Evolutionary conservation across 129 eudicot genomes (phyloP), one percentile per base, ranked within the genome.

Genomic region (Dittrichia graveolens): DNA sequence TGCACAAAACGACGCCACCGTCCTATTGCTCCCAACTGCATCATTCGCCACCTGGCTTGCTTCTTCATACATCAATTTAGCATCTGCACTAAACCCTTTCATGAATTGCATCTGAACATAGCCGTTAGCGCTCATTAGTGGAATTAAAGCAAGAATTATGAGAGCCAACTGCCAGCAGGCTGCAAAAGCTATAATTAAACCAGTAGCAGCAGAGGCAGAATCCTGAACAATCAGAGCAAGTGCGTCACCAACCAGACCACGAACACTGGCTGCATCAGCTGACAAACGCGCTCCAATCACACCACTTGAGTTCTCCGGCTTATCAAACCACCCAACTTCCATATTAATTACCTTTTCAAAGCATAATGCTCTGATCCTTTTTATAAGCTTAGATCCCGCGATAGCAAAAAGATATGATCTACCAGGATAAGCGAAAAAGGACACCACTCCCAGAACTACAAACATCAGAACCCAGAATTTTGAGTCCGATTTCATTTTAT

Each of bases 321-420:
- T 83, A 75, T 92, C 98, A 49, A 89, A 92, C 98, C 98, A 92
- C 31, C 88, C 84, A 5, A 92, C 86, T 64, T 92, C 98, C 96
- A 92, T 92, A 49, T 60, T 63, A n/a, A 85, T 83, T 58, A 89
- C 90, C 65, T 83, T 92, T 66, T 87, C 84, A 68, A 92, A 92
- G 73, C 96, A 87, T 83, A 87, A 75, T 6, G 80, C 43, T 83
- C 96, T 83, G 18, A 92, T 80, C 67, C 98, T 69, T 80, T 45
- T 71, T 16, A 89, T 85, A 65, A 89, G 77, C 76, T 71, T 92
- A 46, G 88, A 72, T 9, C 98, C 98, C 5, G 98, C 98, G 62
- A 92, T 72, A 7, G 90, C 72, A 65, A 92, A 92, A 15, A 85
- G 71, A 60, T 92, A 89, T 19, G 91, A 65, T 60, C 95, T 79